Conservation (phyloP, 495 filamentous ascomycete genomes). For the Hypoxylon fuscum region DNA sequence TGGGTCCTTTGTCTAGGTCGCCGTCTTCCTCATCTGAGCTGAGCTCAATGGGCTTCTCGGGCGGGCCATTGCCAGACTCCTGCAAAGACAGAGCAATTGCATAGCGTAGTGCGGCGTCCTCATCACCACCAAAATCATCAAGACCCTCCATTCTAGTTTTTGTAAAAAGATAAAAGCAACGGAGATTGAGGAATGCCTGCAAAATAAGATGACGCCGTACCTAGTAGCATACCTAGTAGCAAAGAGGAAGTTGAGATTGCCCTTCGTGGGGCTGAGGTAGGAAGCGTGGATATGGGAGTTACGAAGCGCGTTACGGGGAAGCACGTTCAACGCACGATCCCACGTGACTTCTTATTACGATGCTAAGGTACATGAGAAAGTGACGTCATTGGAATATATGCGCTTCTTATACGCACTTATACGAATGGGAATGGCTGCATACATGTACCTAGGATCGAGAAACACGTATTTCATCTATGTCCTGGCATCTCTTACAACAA, state of each 20-base stretch:
- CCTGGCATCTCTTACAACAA: too few species aligned
- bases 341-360: constrained; percentile 24
- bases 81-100: constrained; percentile 56
- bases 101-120: constrained; percentile 56
- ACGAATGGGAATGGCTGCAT: too few species aligned
- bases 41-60: constrained; percentile 30
- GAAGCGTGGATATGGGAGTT: constrained; percentile 13
- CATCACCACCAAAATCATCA: constrained; percentile 44
- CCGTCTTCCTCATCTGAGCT: constrained; percentile 40
- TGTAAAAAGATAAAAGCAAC: not conserved
- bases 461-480: too few species aligned
- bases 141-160: constrained; percentile 37
- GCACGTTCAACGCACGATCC: constrained; percentile 25
- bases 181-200: not conserved
- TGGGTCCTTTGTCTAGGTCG: constrained; percentile 28
- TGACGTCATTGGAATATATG: too few species aligned
- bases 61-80: constrained; percentile 33
- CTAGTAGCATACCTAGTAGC: too few species aligned
- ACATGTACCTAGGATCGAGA: too few species aligned
- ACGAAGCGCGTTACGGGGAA: constrained; percentile 5
- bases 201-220: not conserved
- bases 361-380: too few species aligned
- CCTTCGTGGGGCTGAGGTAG: not conserved
- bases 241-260: too few species aligned
- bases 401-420: too few species aligned